Conservation (phyloP, 805 yeast species). For the Jamesozyma piceae region DNA sequence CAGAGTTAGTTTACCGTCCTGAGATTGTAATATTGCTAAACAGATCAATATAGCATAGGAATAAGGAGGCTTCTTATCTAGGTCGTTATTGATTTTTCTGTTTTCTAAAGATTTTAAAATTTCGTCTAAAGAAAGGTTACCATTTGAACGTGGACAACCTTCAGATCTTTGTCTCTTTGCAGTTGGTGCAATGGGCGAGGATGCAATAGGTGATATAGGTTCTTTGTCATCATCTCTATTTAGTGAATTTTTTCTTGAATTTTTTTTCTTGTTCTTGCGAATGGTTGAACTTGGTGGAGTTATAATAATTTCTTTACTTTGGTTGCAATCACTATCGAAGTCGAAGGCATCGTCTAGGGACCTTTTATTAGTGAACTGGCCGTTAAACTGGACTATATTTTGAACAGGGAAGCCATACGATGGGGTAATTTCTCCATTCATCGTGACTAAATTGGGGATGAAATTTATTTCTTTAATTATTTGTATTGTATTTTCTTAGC, state of each 20-base stretch:
- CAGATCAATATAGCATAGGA: conserved; percentile 82
- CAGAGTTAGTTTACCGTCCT: conserved; percentile 48
- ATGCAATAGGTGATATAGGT: conserved; percentile 27
- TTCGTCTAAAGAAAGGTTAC: conserved; percentile 24
- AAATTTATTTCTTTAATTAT: no score
- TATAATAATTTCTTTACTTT: conserved; percentile 14
- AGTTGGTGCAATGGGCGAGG: conserved; percentile 26
- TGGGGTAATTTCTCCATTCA: conserved; percentile 5
- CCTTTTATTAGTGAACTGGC: conserved; percentile 6
- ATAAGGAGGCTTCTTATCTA: conserved; percentile 67
- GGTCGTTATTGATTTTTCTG: conserved; percentile 11
- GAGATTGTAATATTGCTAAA: conserved; percentile 16
- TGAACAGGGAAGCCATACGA: background rate
- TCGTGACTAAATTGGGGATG: no score
- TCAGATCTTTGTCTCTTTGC: conserved; percentile 25
- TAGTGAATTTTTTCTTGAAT: background rate
- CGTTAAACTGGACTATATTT: conserved; percentile 1
- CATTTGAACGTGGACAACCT: conserved; percentile 24
- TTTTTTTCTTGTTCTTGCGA: conserved; percentile 3
- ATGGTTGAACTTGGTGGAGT: conserved; percentile 26
- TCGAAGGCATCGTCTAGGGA: conserved; percentile 4
- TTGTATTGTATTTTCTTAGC: no score
- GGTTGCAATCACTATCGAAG: background rate
- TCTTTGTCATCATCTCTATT: conserved; percentile 2
- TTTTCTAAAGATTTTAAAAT: conserved; percentile 19